Evolutionary conservation across 352 stramenopile genomes (phyloP), one percentile per base, ranked within the genome.

Genomic region (Pythium dissimile): DNA sequence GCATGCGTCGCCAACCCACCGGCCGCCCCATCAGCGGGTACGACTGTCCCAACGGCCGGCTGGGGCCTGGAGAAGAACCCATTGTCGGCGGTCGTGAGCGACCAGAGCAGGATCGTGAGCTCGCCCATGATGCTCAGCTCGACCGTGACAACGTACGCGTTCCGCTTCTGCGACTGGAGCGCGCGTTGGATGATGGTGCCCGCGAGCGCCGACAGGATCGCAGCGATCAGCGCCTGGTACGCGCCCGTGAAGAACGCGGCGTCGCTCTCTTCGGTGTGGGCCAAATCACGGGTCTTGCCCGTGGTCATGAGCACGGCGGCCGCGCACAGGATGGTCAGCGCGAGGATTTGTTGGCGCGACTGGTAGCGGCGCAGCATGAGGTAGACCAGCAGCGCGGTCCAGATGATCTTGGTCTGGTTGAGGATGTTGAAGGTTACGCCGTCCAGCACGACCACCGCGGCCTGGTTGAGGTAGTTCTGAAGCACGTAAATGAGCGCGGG

Each of bases 351-450:
- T 58, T 84, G 66, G 9, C 61, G 66, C 7, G 80, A 90, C 57
- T 92, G 84, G 31, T 82, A 76, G n/a, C 63, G 72, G 11, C 81
- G 76, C 35, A 94, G 67, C 58, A 92, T 73, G 48, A 88, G 48
- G 64, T 94, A 94, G 41, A 92, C 84, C 38, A 92, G 67, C 60
- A 89, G 57, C 35, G 84, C 80, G 18, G 84, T 92, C 79, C 80
- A 92, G 57, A 94, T 91, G 71, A 94, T 92, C 71, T 94, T 94
- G 64, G 84, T 94, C 68, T 92, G 84, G 61, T 94, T 92, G 28
- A 94, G 66, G 28, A 94, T 77, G 64, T 92, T 94, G 66, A 91
- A 92, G 18, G 80, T 90, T 21, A 92, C 78, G 32, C 80, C 80
- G 67, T 94, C 82, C 31, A 92, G 73, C 42, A 80, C 64, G 61